Conservation (phyloP, 768 basidiomycete genomes). For the Amanita fuliginea region DNA sequence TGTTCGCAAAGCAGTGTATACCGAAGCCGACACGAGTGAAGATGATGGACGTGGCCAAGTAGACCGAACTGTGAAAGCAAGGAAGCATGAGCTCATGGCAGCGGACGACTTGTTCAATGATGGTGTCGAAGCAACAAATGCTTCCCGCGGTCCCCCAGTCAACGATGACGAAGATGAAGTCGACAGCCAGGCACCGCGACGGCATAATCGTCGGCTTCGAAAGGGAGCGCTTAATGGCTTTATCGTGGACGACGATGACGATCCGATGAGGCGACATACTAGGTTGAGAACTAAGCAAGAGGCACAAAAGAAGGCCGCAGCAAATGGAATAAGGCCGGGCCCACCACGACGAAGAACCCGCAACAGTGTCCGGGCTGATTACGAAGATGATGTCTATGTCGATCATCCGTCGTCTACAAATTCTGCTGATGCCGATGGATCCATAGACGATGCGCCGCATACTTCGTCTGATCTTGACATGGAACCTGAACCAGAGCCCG, state of each 20-base stretch:
- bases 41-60: conserved; percentile 9
- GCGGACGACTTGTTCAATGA: conserved; percentile 13
- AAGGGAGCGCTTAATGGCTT: neutral
- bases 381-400: conserved; percentile 42
- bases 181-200: neutral
- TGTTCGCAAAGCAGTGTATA: conserved; percentile 26
- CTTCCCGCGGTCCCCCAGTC: conserved; percentile 7
- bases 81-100: conserved; percentile 3
- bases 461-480: conserved; percentile 33
- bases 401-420: conserved; percentile 32
- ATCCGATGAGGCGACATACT: conserved; percentile 12
- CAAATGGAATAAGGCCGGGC: conserved; percentile 10
- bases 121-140: conserved; percentile 17
- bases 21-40: conserved; percentile 17
- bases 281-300: conserved; percentile 10
- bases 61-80: conserved; percentile 7
- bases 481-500: conserved; percentile 31
- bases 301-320: conserved; percentile 12
- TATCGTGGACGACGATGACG: conserved; percentile 1
- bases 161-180: conserved; percentile 4
- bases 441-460: conserved; percentile 41
- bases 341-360: conserved; percentile 17
- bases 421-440: conserved; percentile 47
- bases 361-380: conserved; percentile 15
- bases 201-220: neutral